Percentiles rank a stretch among this genome's conserved stretches.
Conservation (phyloP, 2,329 filamentous ascomycete genomes). For the Colletotrichum sp. region DNA sequence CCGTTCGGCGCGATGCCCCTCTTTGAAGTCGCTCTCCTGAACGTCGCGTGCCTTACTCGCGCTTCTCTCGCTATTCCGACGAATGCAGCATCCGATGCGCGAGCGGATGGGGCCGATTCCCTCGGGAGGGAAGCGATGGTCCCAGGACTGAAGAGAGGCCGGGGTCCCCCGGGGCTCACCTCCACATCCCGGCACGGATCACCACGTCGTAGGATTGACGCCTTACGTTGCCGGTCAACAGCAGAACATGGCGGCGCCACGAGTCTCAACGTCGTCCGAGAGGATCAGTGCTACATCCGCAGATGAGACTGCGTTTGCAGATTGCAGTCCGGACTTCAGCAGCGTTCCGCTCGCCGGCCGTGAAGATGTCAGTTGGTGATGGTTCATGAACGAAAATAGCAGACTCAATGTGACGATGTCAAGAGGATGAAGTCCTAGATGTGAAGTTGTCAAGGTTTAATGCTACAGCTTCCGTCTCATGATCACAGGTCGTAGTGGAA, state of each 20-base stretch:
- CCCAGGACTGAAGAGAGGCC: not conserved
- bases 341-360: not conserved
- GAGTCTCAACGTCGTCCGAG: not conserved
- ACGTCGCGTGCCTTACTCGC: not conserved
- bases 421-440: not conserved
- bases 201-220: not conserved
- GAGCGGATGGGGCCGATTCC: not conserved
- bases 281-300: slow-evolving; percentile 1
- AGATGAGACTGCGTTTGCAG: not conserved
- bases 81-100: not conserved
- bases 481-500: not conserved
- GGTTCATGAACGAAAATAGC: not conserved
- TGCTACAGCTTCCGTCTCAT: not conserved
- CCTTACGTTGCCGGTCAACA: slow-evolving; percentile 3
- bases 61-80: slow-evolving; percentile 9
- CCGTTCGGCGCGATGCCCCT: not conserved
- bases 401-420: not conserved
- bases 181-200: slow-evolving; percentile 9
- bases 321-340: not conserved
- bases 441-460: not conserved
- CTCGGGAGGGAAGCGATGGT: not conserved
- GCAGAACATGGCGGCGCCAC: slow-evolving; percentile 11
- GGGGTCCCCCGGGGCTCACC: not conserved
- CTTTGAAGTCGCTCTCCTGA: not conserved
- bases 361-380: not conserved